Conservation (phyloP, 2,329 filamentous ascomycete species). For the Gaeumannomyces sp. region DNA sequence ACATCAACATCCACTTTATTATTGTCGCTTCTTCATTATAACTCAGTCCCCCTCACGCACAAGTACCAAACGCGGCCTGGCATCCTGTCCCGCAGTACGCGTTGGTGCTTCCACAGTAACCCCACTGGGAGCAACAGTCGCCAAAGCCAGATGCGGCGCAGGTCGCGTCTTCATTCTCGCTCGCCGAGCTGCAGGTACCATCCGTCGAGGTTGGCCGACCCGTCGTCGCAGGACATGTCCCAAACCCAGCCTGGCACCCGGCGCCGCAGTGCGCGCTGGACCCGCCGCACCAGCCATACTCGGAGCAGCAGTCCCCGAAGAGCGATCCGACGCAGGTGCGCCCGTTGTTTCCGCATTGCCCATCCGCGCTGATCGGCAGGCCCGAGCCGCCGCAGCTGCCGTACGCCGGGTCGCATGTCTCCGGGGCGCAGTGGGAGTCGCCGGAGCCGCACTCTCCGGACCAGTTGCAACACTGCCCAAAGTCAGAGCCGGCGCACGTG, state of each 20-base stretch:
- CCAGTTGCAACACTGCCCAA: conserved; percentile 14
- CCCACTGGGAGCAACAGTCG: too few relatives aligned
- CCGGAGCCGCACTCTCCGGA: conserved; percentile 13
- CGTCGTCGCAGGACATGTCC: conserved; percentile 5
- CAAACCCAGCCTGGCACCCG: conserved; percentile 12
- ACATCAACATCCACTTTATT: too few relatives aligned
- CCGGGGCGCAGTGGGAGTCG: conserved; percentile 11
- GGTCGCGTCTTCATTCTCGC: too few relatives aligned
- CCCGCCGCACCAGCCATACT: conserved; percentile 13
- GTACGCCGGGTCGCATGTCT: conserved; percentile 12
- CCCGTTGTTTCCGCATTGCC: neutral
- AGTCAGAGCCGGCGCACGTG: conserved; percentile 13
- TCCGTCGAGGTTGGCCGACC: too few relatives aligned
- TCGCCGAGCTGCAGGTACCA: too few relatives aligned
- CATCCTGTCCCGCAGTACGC: too few relatives aligned
- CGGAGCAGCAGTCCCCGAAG: conserved; percentile 15
- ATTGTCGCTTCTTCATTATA: too few relatives aligned
- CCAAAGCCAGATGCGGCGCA: too few relatives aligned
- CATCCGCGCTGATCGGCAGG: too few relatives aligned
- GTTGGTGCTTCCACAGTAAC: too few relatives aligned
- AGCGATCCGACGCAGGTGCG: conserved; percentile 13
- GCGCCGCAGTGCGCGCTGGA: conserved; percentile 12
- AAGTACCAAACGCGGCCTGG: neutral
- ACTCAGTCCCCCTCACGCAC: neutral
- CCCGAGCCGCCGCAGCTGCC: conserved; percentile 14